Evolutionary conservation across 164 flowering plant genomes (phyloP).

Genomic region (Buxus sempervirens): DNA sequence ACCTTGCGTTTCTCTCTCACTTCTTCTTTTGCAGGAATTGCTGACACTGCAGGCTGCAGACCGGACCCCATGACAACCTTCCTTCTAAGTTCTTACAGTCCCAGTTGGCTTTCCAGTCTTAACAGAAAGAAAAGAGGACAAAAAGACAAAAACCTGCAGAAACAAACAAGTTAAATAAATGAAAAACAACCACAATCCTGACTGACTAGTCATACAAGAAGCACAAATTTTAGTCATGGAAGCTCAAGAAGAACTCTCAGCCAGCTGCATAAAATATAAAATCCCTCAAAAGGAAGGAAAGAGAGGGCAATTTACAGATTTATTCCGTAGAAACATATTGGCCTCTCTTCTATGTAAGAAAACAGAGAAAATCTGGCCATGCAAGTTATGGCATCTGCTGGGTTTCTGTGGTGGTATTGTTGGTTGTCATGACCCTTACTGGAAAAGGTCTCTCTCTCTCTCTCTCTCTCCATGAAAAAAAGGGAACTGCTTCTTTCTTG

Average conservation of each 20-base stretch:
- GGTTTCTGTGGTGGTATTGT: conserved; percentile 17
- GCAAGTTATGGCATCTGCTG: conserved; percentile 18
- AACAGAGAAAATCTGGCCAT: conserved; percentile 13
- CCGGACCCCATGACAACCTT: conserved; percentile 26
- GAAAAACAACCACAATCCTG: conserved; percentile 2
- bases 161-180: conserved; percentile 15
- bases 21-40: neutral
- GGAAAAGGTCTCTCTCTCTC: conserved; percentile 24
- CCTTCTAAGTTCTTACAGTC: conserved; percentile 23
- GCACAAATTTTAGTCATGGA: too few species aligned
- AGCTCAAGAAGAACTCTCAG: conserved; percentile 19
- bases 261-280: neutral
- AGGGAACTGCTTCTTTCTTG: conserved; percentile 25
- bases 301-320: conserved; percentile 6
- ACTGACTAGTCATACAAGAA: too few species aligned
- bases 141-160: neutral
- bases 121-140: conserved; percentile 13
- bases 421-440: conserved; percentile 43
- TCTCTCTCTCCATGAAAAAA: conserved; percentile 20
- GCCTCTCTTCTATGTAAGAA: conserved; percentile 3
- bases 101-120: conserved; percentile 29
- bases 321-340: conserved; percentile 9
- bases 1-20: neutral
- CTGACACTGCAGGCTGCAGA: conserved; percentile 16
- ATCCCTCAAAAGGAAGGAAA: conserved; percentile 8